phyloP scores from a whole-genome alignment of 2,329 filamentous ascomycete species.

The Cryphonectria radicalis region DNA sequence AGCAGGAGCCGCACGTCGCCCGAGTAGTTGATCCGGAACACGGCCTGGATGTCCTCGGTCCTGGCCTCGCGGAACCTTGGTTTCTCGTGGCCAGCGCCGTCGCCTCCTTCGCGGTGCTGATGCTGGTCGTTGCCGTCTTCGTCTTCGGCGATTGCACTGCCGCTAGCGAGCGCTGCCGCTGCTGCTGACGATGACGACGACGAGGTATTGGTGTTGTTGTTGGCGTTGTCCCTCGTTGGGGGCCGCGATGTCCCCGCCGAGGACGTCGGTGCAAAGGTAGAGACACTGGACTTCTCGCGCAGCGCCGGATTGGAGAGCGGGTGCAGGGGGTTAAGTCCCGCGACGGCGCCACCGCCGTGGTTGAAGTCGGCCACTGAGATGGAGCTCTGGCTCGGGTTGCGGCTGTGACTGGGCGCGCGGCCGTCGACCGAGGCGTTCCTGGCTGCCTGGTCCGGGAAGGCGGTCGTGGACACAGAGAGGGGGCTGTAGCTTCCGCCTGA shows the following conservation, averaged over 20 bases:
- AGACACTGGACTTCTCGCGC: constrained; percentile 65
- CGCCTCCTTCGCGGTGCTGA: constrained; percentile 32
- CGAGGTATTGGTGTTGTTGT: constrained; percentile 33
- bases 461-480: constrained; percentile 31
- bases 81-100: constrained; percentile 33
- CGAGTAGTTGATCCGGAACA: constrained; percentile 87
- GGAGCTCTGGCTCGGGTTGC: constrained; percentile 53
- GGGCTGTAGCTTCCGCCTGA: constrained; percentile 31
- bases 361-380: constrained; percentile 50
- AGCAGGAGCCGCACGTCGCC: constrained; percentile 87
- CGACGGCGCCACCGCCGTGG: constrained; percentile 29
- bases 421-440: constrained; percentile 21
- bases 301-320: constrained; percentile 39
- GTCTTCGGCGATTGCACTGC: constrained; percentile 46
- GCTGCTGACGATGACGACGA: constrained; percentile 25
- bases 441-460: constrained; percentile 10
- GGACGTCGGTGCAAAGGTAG: constrained; percentile 60
- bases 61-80: constrained; percentile 69
- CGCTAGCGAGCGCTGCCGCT: constrained; percentile 37
- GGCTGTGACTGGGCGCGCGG: constrained; percentile 43
- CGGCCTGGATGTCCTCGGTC: constrained; percentile 87
- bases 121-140: constrained; percentile 32
- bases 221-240: constrained; percentile 57
- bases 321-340: constrained; percentile 15
- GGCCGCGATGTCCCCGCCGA: constrained; percentile 57